Conservation (phyloP, 495 filamentous ascomycete species). For the Aspergillus nidulans region DNA sequence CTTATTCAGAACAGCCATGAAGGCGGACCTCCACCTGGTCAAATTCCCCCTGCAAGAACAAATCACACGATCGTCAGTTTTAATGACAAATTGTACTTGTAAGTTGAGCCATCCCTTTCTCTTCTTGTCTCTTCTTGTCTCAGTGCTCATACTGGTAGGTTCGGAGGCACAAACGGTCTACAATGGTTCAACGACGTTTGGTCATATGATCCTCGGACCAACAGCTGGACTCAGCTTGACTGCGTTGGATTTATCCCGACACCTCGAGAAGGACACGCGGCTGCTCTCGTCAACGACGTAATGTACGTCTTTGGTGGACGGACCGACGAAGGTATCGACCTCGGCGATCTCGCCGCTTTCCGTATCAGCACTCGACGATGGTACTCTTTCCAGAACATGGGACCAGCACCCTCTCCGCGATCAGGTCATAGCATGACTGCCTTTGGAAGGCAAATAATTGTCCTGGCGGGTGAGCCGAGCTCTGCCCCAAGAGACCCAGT, state of each 20-base stretch:
- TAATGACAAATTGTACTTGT: conserved; percentile 92
- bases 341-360: conserved; percentile 94
- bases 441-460: conserved; percentile 84
- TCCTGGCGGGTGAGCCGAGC: conserved; percentile 91
- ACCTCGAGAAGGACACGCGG: conserved; percentile 89
- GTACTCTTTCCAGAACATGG: conserved; percentile 99
- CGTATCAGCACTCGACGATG: conserved; percentile 85
- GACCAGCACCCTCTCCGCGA: conserved; percentile 84
- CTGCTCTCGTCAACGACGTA: conserved; percentile 87
- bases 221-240: conserved; percentile 80
- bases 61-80: conserved; percentile 93
- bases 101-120: conserved; percentile 30
- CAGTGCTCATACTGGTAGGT: conserved; percentile 46
- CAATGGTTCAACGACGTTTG: conserved; percentile 99
- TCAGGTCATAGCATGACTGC: conserved; percentile 98
- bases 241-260: conserved; percentile 97
- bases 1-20: conserved; percentile 74
- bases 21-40: conserved; percentile 56
- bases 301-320: conserved; percentile 99
- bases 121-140: not conserved
- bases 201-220: conserved; percentile 81
- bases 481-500: conserved; percentile 71
- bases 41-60: conserved; percentile 84
- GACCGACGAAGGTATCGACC: conserved; percentile 82
- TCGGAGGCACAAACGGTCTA: conserved; percentile 91